Evolutionary conservation across 2,329 filamentous ascomycete species (phyloP).

Genomic region (Aureobasidium melanogenum): DNA sequence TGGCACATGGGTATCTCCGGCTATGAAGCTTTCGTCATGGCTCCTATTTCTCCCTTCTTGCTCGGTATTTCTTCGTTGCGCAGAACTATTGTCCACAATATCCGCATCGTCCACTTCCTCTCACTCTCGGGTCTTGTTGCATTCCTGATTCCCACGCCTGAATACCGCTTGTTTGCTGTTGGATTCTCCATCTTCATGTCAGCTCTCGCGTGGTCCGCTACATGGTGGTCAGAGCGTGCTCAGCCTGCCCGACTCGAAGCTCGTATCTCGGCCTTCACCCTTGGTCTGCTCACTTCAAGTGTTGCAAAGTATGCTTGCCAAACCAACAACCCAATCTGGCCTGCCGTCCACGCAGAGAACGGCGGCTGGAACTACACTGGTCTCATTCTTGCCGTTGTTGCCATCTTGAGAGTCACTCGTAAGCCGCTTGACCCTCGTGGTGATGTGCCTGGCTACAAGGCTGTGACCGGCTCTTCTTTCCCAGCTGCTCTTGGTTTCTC

Average conservation of each 20-base stretch:
- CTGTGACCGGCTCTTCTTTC: slow-evolving; percentile 49
- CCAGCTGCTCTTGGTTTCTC: slow-evolving; percentile 71
- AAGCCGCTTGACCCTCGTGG: slow-evolving; percentile 3
- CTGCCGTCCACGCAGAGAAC: slow-evolving; percentile 79
- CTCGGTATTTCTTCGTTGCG: slow-evolving; percentile 64
- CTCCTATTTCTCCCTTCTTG: slow-evolving; percentile 69
- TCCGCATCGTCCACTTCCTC: slow-evolving; percentile 59
- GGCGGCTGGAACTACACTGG: slow-evolving; percentile 89
- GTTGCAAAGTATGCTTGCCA: slow-evolving; percentile 86
- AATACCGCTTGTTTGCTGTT: slow-evolving; percentile 68
- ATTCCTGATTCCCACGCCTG: slow-evolving; percentile 66
- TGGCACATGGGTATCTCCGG: slow-evolving; percentile 99
- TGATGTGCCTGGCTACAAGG: slow-evolving; percentile 9
- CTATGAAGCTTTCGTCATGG: slow-evolving; percentile 84
- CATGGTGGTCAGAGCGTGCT: slow-evolving; percentile 66
- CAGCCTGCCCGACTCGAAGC: slow-evolving; percentile 71
- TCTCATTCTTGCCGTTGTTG: slow-evolving; percentile 63
- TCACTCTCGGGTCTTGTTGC: slow-evolving; percentile 78
- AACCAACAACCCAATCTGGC: slow-evolving; percentile 97
- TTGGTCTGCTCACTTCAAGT: slow-evolving; percentile 77
- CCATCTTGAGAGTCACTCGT: slow-evolving; percentile 38
- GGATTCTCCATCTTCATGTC: slow-evolving; percentile 72
- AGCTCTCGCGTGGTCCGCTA: slow-evolving; percentile 76
- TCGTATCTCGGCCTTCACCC: slow-evolving; percentile 68
- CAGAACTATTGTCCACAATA: slow-evolving; percentile 57